Base-by-base conservation (phyloP, 176 grass and related monocot genomes). In the Dactylis glomerata region DNA sequence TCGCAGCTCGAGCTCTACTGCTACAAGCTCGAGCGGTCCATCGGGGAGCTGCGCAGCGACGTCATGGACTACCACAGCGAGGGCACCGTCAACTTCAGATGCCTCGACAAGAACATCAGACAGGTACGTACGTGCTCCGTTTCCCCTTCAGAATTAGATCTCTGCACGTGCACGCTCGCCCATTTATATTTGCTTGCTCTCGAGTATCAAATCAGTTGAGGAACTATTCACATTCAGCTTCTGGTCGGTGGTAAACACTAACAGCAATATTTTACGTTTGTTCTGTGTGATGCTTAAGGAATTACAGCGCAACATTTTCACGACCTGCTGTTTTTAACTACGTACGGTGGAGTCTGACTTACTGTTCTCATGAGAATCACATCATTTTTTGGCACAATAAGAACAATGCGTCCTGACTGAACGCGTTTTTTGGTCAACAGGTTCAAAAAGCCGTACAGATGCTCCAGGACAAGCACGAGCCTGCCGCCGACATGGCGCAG, bases 1-100 rank as follows among this genome's bases (percentile, higher is more conserved):
- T 96, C 97, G 63, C 97, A 99, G 83, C 86, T 99, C 69, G 97
- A 99, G 90, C 86, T 96, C 41, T 85, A 91, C 78, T 96, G 92
- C 81, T 94, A 94, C 81, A 99, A 99, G 79, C 89, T 99, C 66
- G 97, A 96, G 80, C 74, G 90, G 20, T 99, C 93, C 36, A 82
- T 99, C 64, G 87, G 97, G 69, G 93, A 99, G 86, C 82, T 96
- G 44, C 91, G 88, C 77, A 86, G 84, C 84, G 93, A 96, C 88
- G 87, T 99, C 84, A 87, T 91, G 85, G 89, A 89, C 75, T 87
- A 95, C 76, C 97, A 99, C 78, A 77, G 64, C 89, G 93, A 96
- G 22, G 54, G 51, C 38, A 91, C 88, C 37, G 38, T 85, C 63
- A 99, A 92, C 84, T 94, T 92, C 78, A 82, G 91, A 8, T 91